A percentile compares a stretch with the other conserved stretches of the same genome.
Conservation (phyloP, 2,329 filamentous ascomycete species). For the Ramularia collo-cygni region DNA sequence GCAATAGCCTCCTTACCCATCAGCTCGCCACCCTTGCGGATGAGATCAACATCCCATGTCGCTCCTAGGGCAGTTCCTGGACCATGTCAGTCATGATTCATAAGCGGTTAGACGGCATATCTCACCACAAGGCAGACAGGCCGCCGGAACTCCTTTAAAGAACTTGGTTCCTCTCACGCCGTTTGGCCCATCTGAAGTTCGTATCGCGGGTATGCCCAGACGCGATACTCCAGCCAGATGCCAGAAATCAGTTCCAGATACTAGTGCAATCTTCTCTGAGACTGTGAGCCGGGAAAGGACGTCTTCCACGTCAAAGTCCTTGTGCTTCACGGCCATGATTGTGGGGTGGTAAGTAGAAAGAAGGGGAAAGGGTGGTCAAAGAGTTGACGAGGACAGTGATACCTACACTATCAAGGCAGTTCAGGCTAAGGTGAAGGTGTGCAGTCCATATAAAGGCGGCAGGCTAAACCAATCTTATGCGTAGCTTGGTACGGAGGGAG, state of each 20-base stretch:
- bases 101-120: too few species aligned
- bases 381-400: too few species aligned
- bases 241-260: conserved; percentile 55
- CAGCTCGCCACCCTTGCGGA: conserved; percentile 62
- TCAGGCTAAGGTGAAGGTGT: too few species aligned
- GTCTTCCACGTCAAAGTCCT: conserved; percentile 27
- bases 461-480: too few species aligned
- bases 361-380: too few species aligned
- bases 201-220: conserved; percentile 57
- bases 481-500: too few species aligned
- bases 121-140: conserved; percentile 66
- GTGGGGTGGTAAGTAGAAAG: too few species aligned
- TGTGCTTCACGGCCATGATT: conserved; percentile 7
- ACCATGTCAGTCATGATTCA: conserved; percentile 1
- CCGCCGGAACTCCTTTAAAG: conserved; percentile 58
- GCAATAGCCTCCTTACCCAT: conserved; percentile 66
- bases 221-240: conserved; percentile 56
- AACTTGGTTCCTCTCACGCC: conserved; percentile 62
- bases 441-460: too few species aligned
- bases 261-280: conserved; percentile 27
- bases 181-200: conserved; percentile 63
- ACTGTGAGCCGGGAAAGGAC: conserved; percentile 25
- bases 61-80: conserved; percentile 62
- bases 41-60: conserved; percentile 67
- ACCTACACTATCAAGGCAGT: too few species aligned